A percentile compares a stretch with the other conserved stretches of the same genome.
Conservation (phyloP, 768 basidiomycete genomes). For the Tricholoma furcatifolium region DNA sequence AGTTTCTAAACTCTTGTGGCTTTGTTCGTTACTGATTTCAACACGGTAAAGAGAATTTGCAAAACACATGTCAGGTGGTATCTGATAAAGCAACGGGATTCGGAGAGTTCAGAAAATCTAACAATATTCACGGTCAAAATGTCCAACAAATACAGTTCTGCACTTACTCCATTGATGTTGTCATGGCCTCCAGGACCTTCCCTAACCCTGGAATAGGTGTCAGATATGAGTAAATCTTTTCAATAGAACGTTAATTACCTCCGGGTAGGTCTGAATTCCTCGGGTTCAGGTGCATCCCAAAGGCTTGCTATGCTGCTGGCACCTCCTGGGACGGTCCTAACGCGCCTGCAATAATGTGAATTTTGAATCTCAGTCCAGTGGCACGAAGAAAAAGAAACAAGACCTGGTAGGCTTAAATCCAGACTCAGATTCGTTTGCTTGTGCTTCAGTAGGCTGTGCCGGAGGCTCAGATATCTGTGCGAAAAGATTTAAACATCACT, state of each 20-base stretch:
- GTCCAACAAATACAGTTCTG: neutral
- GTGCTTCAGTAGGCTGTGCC: constrained; percentile 7
- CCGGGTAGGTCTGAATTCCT: constrained; percentile 68
- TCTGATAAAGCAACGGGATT: too few species aligned
- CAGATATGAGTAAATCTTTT: neutral
- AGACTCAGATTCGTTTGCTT: constrained; percentile 30
- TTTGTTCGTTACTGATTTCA: too few species aligned
- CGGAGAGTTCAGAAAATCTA: constrained; percentile 16
- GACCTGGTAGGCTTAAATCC: constrained; percentile 50
- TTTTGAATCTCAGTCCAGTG: neutral
- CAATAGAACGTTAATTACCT: constrained; percentile 40
- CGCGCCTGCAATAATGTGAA: constrained; percentile 31
- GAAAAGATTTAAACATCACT: neutral
- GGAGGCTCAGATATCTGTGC: neutral
- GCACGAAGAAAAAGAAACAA: neutral
- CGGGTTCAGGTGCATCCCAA: constrained; percentile 43
- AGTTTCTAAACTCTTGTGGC: too few species aligned
- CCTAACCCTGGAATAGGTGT: constrained; percentile 49
- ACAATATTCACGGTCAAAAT: neutral
- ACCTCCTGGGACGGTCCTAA: constrained; percentile 45
- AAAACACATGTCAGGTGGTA: too few species aligned
- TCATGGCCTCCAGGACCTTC: constrained; percentile 69
- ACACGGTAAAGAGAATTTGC: too few species aligned
- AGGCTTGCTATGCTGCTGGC: constrained; percentile 42
- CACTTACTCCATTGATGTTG: constrained; percentile 45